phyloP scores from a whole-genome alignment of 129 eudicot genomes.

The Flaveria brownii region DNA sequence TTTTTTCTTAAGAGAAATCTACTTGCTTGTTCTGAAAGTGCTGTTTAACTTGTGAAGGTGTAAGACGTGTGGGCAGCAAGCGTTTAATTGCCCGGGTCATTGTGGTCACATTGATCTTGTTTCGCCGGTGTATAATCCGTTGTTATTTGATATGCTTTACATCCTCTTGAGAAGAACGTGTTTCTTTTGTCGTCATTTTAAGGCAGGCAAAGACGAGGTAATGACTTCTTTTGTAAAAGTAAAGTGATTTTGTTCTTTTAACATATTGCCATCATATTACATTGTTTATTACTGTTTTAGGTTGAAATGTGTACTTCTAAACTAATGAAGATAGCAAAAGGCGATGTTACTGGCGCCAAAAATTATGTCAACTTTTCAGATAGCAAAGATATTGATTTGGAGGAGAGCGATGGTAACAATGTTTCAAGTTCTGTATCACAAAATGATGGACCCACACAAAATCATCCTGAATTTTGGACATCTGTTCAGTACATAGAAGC shows the following conservation, averaged over 20 bases:
- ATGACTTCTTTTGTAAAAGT: constrained; percentile 23
- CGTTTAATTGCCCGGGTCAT: constrained; percentile 71
- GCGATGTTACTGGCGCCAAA: constrained; percentile 77
- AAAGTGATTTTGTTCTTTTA: background rate
- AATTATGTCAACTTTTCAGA: constrained; percentile 29
- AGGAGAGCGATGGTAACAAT: constrained; percentile 61
- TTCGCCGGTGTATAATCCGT: constrained; percentile 65
- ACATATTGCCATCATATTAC: background rate
- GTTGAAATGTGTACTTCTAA: constrained; percentile 55
- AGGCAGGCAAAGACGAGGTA: constrained; percentile 49
- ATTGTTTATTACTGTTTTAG: constrained; percentile 32
- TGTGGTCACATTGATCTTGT: constrained; percentile 93
- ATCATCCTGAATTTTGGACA: constrained; percentile 52
- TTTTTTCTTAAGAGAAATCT: background rate
- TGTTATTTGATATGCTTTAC: constrained; percentile 62
- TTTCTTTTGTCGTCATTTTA: constrained; percentile 68
- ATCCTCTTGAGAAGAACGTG: constrained; percentile 58
- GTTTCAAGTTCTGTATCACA: constrained; percentile 39
- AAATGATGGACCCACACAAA: constrained; percentile 26
- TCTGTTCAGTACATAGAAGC: constrained; percentile 84
- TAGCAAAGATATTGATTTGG: constrained; percentile 35
- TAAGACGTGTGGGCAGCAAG: constrained; percentile 70
- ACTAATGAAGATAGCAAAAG: constrained; percentile 57
- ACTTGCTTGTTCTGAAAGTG: background rate
- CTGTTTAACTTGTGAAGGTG: constrained; percentile 51